These are phyloP conservation scores for Sapria himalayana DNA, from an alignment of 345 rosid species.

Conservation along the genomic window DNA sequence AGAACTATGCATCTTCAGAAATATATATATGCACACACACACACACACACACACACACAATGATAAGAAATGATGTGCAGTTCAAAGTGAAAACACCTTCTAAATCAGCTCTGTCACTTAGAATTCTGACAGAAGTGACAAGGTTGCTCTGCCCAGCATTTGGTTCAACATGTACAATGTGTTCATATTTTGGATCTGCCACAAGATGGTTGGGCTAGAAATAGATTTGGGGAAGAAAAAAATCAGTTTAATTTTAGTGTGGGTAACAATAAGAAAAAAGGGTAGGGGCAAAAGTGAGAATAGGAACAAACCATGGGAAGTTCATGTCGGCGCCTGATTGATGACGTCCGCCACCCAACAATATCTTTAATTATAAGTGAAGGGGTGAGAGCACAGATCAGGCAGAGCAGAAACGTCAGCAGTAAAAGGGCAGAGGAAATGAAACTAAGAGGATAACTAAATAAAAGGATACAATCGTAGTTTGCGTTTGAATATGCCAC, in stretches of 20 bases:
- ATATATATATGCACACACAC: too few species aligned
- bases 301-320: slow-evolving; percentile 45
- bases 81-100: too few species aligned
- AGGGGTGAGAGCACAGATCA: too few species aligned
- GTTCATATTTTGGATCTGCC: slow-evolving; percentile 57
- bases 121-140: too few species aligned
- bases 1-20: too few species aligned
- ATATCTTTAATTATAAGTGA: slow-evolving; percentile 34
- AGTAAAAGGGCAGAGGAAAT: too few species aligned
- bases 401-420: too few species aligned
- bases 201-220: slow-evolving; percentile 49
- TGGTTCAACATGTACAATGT: slow-evolving; percentile 38
- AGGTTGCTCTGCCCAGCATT: slow-evolving; percentile 11
- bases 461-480: slow-evolving; percentile 63
- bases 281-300: not conserved
- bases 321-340: slow-evolving; percentile 65
- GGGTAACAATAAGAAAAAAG: not conserved
- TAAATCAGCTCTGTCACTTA: slow-evolving; percentile 33
- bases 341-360: slow-evolving; percentile 95
- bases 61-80: too few species aligned
- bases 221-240: slow-evolving; percentile 7
- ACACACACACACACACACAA: too few species aligned
- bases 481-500: slow-evolving; percentile 85
- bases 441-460: too few species aligned
- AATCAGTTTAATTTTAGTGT: not conserved